A percentile compares a stretch with the other conserved stretches of the same genome.
phyloP scores from a whole-genome alignment of 192 early-diverging fungal species.

The Gamsiella multidivaricata region DNA sequence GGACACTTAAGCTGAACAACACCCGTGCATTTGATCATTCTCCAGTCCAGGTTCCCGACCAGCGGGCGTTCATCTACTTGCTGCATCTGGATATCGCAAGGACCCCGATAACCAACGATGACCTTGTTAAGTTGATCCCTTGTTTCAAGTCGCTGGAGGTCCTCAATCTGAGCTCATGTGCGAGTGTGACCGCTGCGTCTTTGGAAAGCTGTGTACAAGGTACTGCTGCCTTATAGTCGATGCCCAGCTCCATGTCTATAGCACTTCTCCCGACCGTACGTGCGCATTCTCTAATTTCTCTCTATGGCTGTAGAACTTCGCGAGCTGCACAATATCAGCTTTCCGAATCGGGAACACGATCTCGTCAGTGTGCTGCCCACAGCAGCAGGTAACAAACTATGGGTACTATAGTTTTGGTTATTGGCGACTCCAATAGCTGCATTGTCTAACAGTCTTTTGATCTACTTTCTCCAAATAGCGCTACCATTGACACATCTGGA shows the following conservation, averaged over 20 bases:
- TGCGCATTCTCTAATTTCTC: too few species aligned
- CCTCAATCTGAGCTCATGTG: conserved; percentile 26
- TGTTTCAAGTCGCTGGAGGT: conserved; percentile 2
- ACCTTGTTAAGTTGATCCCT: conserved; percentile 8
- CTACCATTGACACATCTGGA: conserved; percentile 60
- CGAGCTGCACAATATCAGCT: conserved; percentile 48
- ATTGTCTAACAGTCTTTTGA: too few species aligned
- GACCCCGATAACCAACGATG: conserved; percentile 13
- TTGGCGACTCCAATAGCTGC: too few species aligned
- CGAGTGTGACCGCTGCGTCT: background rate
- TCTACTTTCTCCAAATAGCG: conserved; percentile 37
- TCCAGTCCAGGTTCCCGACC: conserved; percentile 17
- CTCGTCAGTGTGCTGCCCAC: conserved; percentile 51
- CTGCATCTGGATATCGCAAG: conserved; percentile 24
- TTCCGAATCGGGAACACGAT: conserved; percentile 65
- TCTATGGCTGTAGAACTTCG: conserved; percentile 31
- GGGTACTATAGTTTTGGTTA: too few species aligned
- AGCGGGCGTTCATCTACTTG: background rate
- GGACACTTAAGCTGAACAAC: conserved; percentile 39
- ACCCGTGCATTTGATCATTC: conserved; percentile 26
- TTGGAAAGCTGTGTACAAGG: conserved; percentile 16
- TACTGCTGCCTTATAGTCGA: background rate
- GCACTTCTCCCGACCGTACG: background rate
- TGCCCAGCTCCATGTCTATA: background rate
- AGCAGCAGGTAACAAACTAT: conserved; percentile 55